Base-by-base conservation (phyloP, 2,329 filamentous ascomycete species). In the Colletotrichum sp. region DNA sequence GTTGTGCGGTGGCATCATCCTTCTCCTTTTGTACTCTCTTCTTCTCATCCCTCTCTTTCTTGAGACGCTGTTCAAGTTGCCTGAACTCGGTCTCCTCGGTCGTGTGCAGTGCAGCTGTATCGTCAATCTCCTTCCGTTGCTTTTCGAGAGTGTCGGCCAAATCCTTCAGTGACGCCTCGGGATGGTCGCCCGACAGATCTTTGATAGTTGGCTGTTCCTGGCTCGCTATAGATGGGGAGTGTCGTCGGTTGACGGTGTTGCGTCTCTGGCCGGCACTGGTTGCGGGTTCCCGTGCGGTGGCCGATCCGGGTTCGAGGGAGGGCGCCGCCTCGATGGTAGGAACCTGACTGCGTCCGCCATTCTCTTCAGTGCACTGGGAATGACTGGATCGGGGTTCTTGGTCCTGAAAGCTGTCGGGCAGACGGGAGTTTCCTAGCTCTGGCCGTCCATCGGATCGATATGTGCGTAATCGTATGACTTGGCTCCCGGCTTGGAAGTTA, bases 401-500 rank as follows among this genome's bases (percentile, higher is more conserved):
- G 66, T 87, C 87, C 32, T 88, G 84, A 75, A 92, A 90, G 78
- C 88, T 91, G 26, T 90, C 88, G 3, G 91, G 90, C 18, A 92
- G 81, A 32, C 90, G 88, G 3, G 89, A 88, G 79, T 90, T 89
- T 60, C 89, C 90, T 18, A 93, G 86, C 52, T 90, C 87, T n/a
- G 92, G 92, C 34, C 90, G 90, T 71, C 92, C 92, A 84, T 93
- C 92, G 79, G 87, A 89, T 82, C 88, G 90, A 83, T 91, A 93
- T 63, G 97, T 99, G 80, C 94, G 92, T 71, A 99, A 89, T 71
- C 97, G 94, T 78, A 99, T 93, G 49, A 98, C 92, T 7, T 92
- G 90, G 83, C 97, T 98, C 49, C 95, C 94, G 1, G 96, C 95
- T 82, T 98, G 95, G 81, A 99, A 99, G 84, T 97, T 98, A 79